Conservation (phyloP, 176 grass and related monocot genomes). For the Saccharum officinarum region DNA sequence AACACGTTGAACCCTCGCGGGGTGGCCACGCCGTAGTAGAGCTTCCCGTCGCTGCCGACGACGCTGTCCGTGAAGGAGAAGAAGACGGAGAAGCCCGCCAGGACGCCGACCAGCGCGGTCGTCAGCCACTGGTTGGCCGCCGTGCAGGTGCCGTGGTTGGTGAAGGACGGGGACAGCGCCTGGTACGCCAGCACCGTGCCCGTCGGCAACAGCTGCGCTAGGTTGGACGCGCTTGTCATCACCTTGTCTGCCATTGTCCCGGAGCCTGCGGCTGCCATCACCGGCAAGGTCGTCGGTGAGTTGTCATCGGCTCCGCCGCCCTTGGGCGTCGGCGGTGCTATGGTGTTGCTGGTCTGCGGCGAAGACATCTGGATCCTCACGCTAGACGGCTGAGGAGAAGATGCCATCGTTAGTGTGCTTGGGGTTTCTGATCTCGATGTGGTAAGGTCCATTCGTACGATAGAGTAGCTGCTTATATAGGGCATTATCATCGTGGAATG, state of each 20-base stretch:
- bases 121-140: slow-evolving; percentile 39
- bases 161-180: slow-evolving; percentile 61
- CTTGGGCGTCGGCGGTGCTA: background rate
- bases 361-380: slow-evolving; percentile 8
- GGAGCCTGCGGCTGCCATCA: background rate
- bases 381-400: background rate
- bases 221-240: slow-evolving; percentile 34
- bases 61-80: slow-evolving; percentile 44
- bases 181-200: slow-evolving; percentile 69
- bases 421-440: background rate
- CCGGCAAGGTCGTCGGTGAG: background rate
- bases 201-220: slow-evolving; percentile 39
- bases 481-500: background rate
- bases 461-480: slow-evolving; percentile 2
- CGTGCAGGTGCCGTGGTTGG: slow-evolving; percentile 36
- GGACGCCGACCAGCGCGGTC: background rate
- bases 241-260: slow-evolving; percentile 31
- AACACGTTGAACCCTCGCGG: slow-evolving; percentile 30
- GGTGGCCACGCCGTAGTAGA: slow-evolving; percentile 52
- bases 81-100: background rate
- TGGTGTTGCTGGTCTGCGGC: background rate
- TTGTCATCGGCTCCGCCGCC: background rate
- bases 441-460: background rate
- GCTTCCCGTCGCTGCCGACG: slow-evolving; percentile 44
- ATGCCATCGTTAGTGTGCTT: slow-evolving; percentile 16